Percentiles rank a stretch among this genome's conserved stretches.
Evolutionary conservation across 2,329 filamentous ascomycete species (phyloP).

Genomic region (Salinomyces thailandicus): DNA sequence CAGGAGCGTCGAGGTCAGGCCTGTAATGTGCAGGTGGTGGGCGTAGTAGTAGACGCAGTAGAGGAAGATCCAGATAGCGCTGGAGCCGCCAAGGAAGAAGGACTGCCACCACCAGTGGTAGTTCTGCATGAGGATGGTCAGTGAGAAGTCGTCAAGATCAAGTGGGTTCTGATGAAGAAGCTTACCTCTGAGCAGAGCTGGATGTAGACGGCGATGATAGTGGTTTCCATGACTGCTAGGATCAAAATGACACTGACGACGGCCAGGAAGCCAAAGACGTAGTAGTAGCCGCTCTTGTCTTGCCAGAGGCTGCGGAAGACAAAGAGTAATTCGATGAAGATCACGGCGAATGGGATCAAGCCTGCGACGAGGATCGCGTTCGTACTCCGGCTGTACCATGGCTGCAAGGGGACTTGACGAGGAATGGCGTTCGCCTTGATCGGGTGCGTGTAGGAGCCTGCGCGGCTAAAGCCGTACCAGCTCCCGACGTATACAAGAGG

Average conservation of each 20-base stretch:
- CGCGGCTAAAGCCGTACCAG: conserved; percentile 61
- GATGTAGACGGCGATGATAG: conserved; percentile 71
- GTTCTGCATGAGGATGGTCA: conserved; percentile 43
- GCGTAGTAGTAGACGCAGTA: conserved; percentile 81
- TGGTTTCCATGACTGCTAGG: conserved; percentile 71
- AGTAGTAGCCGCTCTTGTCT: conserved; percentile 86
- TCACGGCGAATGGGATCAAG: conserved; percentile 71
- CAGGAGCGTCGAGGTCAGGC: conserved; percentile 66
- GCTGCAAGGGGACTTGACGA: conserved; percentile 62
- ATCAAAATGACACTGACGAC: conserved; percentile 63
- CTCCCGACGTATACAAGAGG: conserved; percentile 73
- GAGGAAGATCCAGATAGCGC: conserved; percentile 68
- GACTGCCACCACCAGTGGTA: conserved; percentile 91
- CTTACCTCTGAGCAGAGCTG: conserved; percentile 65
- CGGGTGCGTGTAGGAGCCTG: conserved; percentile 64
- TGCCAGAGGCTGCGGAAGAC: conserved; percentile 83
- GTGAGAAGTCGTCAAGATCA: neutral
- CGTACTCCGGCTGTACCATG: conserved; percentile 60
- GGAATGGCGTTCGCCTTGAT: conserved; percentile 59
- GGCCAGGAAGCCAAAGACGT: conserved; percentile 77
- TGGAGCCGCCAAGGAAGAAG: conserved; percentile 67
- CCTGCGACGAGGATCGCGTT: conserved; percentile 62
- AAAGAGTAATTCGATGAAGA: conserved; percentile 79
- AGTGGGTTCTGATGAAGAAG: conserved; percentile 1
- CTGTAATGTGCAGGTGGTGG: conserved; percentile 67